Conservation (phyloP, 1,284 basidiomycete genomes). For the Hemileccinum hortonii region DNA sequence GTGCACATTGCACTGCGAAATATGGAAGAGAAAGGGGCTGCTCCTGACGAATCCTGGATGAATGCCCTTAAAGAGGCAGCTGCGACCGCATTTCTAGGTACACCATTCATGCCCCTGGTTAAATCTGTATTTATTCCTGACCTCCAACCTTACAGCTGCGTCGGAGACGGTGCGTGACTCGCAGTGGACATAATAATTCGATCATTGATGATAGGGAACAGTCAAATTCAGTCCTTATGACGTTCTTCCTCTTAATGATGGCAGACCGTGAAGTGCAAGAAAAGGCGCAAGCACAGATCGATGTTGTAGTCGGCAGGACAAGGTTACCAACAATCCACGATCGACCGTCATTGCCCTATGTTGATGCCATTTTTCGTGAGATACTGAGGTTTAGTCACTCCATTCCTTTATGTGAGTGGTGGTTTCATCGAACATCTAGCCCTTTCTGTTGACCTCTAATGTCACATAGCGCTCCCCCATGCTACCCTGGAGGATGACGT, state of each 20-base stretch:
- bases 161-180: constrained; percentile 15
- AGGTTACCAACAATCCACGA: constrained; percentile 15
- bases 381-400: constrained; percentile 4
- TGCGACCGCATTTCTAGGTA: constrained; percentile 15
- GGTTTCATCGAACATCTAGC: background rate
- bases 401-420: constrained; percentile 5
- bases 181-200: background rate
- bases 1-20: constrained; percentile 12
- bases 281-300: too few species aligned
- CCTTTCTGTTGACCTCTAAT: background rate
- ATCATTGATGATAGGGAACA: background rate
- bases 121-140: background rate
- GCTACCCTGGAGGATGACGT: constrained; percentile 21
- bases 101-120: too few species aligned
- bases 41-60: background rate
- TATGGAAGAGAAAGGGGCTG: constrained; percentile 4
- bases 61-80: constrained; percentile 10
- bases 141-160: background rate
- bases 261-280: constrained; percentile 2
- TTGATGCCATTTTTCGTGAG: constrained; percentile 18
- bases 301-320: constrained; percentile 1
- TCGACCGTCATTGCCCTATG: constrained; percentile 15
- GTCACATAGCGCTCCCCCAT: constrained; percentile 21
- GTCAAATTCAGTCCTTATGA: constrained; percentile 9
- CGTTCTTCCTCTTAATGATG: constrained; percentile 21